Conservation (phyloP, 2,329 filamentous ascomycete species). For the Penicillium occitanis region DNA sequence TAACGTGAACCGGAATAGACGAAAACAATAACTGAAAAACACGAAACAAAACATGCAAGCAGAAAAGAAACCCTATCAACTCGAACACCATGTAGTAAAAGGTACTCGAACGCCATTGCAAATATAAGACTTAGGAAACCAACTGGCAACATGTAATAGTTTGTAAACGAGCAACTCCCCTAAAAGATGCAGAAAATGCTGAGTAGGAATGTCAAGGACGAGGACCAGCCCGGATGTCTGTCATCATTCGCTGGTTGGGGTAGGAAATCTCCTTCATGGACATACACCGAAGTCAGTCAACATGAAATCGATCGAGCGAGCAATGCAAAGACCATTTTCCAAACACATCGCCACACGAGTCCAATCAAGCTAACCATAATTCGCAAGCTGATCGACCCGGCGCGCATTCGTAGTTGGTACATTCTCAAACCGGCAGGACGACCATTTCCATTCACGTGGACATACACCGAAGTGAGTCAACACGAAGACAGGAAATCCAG, state of each 20-base stretch:
- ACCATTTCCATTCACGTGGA: slow-evolving; percentile 10
- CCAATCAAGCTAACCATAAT: not conserved
- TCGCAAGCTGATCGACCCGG: not conserved
- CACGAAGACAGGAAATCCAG: slow-evolving; percentile 12
- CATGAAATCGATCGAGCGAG: not conserved
- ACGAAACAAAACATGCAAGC: not conserved
- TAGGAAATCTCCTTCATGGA: slow-evolving; percentile 1
- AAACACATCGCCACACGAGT: not conserved
- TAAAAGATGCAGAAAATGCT: not conserved
- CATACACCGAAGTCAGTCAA: slow-evolving; percentile 13
- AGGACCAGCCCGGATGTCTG: not conserved
- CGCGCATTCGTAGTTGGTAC: not conserved
- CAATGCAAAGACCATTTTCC: not conserved
- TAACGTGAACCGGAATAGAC: not conserved
- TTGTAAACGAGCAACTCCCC: not conserved
- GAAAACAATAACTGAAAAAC: not conserved
- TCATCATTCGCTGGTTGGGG: not conserved
- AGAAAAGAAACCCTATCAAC: not conserved
- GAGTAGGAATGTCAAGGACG: not conserved
- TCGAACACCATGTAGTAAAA: not conserved
- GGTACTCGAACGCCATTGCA: not conserved
- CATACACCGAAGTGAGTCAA: slow-evolving; percentile 24
- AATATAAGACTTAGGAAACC: not conserved
- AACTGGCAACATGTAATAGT: not conserved
- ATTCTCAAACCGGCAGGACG: not conserved